Evolutionary conservation across 768 basidiomycete genomes (phyloP).

Genomic region (Cubamyces sp.): DNA sequence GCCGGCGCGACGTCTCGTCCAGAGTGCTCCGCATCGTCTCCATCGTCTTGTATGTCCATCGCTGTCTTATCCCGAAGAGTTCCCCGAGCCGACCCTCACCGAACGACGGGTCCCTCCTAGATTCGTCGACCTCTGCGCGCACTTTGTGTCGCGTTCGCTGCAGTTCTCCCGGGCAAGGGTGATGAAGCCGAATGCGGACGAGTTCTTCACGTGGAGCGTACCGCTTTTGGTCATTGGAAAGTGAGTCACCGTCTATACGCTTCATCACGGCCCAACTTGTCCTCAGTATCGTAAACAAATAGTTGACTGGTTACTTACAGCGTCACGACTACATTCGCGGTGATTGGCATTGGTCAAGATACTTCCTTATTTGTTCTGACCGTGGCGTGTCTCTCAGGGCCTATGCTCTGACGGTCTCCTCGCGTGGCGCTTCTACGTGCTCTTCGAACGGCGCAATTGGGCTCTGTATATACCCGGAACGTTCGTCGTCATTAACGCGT

Average conservation of each 20-base stretch:
- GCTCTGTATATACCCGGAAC: constrained; percentile 26
- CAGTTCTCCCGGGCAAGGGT: constrained; percentile 28
- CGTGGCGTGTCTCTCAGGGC: constrained; percentile 12
- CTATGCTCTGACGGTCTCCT: constrained; percentile 31
- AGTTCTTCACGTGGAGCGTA: constrained; percentile 27
- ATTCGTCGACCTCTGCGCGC: constrained; percentile 27
- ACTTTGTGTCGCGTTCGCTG: constrained; percentile 30
- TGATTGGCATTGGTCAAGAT: constrained; percentile 1
- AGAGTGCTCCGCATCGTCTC: constrained; percentile 27
- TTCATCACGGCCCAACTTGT: no score
- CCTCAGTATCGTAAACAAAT: no score
- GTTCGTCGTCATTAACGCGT: constrained; percentile 24
- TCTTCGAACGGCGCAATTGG: constrained; percentile 28
- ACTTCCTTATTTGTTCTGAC: not conserved
- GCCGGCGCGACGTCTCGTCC: not conserved
- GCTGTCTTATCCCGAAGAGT: no score
- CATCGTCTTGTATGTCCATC: constrained; percentile 24
- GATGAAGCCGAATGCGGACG: constrained; percentile 13
- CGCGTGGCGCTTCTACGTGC: constrained; percentile 32
- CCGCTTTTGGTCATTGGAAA: constrained; percentile 25
- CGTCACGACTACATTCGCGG: constrained; percentile 24
- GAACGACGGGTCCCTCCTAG: constrained; percentile 1
- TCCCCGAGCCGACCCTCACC: no score
- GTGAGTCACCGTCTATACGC: constrained; percentile 15
- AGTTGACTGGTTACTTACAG: not conserved